Conservation (phyloP, 306 rosid species). For the Quercus suber region DNA sequence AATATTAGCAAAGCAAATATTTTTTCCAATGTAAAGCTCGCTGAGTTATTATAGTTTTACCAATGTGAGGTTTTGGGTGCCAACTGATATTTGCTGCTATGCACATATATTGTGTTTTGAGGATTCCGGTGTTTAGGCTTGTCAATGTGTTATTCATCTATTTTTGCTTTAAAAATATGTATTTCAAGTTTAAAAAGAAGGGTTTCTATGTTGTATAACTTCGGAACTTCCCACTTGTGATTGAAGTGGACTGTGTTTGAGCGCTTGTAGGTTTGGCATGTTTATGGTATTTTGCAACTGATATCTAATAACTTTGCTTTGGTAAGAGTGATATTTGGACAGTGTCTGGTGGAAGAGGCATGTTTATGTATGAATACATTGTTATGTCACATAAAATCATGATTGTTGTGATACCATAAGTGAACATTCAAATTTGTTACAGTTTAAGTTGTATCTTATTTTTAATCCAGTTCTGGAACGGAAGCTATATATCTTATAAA, state of each 20-base stretch:
- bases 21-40: background rate
- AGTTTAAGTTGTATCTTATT: background rate
- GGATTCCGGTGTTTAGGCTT: background rate
- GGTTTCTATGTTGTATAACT: background rate
- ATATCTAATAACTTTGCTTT: background rate
- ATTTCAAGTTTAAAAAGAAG: background rate
- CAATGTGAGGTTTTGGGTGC: background rate
- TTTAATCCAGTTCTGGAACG: background rate
- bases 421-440: background rate
- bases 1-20: too few species aligned
- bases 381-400: background rate
- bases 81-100: background rate
- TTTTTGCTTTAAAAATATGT: background rate
- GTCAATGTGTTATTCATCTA: background rate
- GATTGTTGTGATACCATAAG: background rate
- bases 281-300: too few species aligned
- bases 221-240: background rate
- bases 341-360: background rate
- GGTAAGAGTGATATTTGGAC: background rate
- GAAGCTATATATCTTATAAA: background rate
- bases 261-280: too few species aligned
- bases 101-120: background rate
- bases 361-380: background rate
- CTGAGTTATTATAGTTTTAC: background rate
- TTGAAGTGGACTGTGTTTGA: background rate